Conservation (phyloP, 345 rosid species). For the Diplotaxis tenuifolia region DNA sequence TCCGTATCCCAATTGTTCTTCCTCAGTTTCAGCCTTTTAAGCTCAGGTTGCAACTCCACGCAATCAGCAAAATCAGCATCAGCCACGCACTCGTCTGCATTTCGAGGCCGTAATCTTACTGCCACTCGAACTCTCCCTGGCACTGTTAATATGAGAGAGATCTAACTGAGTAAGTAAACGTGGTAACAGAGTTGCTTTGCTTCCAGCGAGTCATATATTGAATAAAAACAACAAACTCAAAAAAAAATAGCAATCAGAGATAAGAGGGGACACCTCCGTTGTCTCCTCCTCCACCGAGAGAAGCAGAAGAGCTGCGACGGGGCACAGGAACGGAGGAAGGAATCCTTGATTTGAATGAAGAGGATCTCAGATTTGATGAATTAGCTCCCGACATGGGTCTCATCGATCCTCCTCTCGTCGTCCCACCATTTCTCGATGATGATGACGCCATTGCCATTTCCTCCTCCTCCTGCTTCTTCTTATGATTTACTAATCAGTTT, state of each 20-base stretch:
- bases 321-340: constrained; percentile 48
- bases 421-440: constrained; percentile 59
- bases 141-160: constrained; percentile 39
- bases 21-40: constrained; percentile 91
- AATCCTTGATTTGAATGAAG: constrained; percentile 74
- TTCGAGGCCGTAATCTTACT: constrained; percentile 87
- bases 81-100: constrained; percentile 76
- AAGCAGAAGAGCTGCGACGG: constrained; percentile 67
- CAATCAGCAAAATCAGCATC: constrained; percentile 99
- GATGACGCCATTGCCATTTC: constrained; percentile 55
- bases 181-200: too few relatives aligned
- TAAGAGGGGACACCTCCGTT: constrained; percentile 92
- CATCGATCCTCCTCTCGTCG: constrained; percentile 41
- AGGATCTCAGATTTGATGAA: constrained; percentile 53
- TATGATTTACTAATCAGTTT: neutral
- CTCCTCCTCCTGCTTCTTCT: too few relatives aligned
- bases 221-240: too few relatives aligned
- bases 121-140: constrained; percentile 97
- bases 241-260: too few relatives aligned
- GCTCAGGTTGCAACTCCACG: constrained; percentile 97
- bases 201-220: too few relatives aligned
- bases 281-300: constrained; percentile 41
- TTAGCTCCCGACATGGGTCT: constrained; percentile 44
- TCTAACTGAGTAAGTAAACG: neutral
- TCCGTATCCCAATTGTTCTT: constrained; percentile 98